Evolutionary conservation across 148 eudicot species (phyloP).

Genomic region (Spergularia marina): DNA sequence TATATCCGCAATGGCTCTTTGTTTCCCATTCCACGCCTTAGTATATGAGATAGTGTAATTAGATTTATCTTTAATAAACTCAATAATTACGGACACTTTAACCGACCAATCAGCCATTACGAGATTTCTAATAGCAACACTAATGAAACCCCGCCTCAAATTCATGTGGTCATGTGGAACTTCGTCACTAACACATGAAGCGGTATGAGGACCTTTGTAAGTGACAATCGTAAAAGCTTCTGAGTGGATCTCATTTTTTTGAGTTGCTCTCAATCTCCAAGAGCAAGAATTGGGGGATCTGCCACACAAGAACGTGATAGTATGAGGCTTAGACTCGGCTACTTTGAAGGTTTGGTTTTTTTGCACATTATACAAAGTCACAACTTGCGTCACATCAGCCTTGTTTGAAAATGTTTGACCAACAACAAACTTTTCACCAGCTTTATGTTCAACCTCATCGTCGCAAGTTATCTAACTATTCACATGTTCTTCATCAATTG

Average conservation of each 20-base stretch:
- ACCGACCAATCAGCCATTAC: background rate
- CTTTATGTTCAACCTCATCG: background rate
- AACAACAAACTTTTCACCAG: background rate
- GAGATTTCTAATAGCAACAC: background rate
- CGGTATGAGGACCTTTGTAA: background rate
- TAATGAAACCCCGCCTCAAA: background rate
- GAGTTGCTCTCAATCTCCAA: background rate
- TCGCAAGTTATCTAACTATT: background rate
- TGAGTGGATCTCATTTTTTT: background rate
- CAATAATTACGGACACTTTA: background rate
- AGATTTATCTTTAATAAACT: background rate
- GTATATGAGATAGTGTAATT: background rate
- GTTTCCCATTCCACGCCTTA: background rate
- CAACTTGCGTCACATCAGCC: background rate
- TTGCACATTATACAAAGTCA: background rate
- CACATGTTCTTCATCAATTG: background rate
- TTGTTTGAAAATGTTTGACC: background rate
- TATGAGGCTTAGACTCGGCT: background rate
- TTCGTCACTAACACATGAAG: background rate
- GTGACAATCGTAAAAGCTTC: background rate
- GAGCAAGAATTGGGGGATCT: background rate
- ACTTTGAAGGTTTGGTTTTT: background rate
- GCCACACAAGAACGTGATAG: background rate
- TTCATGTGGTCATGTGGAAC: background rate
- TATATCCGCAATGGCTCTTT: background rate